Base-by-base conservation (phyloP, 2,329 filamentous ascomycete genomes). In the Aspergillus sp. region DNA sequence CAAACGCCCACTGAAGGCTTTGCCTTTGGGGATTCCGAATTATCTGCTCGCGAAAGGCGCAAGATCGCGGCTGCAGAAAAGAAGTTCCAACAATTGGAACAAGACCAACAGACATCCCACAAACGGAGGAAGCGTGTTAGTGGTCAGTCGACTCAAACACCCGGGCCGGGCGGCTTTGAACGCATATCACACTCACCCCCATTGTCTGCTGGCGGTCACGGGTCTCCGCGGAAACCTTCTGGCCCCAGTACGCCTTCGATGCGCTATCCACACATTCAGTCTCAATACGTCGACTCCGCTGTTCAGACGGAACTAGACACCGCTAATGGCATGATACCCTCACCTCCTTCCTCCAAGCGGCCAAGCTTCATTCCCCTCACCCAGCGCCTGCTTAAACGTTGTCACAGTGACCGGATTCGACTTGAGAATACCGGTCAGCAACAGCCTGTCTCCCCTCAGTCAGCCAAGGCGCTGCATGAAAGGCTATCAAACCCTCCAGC, bases 61-160 rank as follows among this genome's bases (percentile, higher is more conserved):
- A 88, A 88, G 70, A 78, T 88, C 47, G 83, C 84, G 54, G 83
- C 84, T 55, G 82, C 83, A 42, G 85, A 87, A 65, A 83, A 83
- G 62, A 80, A 86, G 58, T 87, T 87, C 61, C 80, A 84, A 61
- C 80, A 84, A 64, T 76, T 86, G 61, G 85, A 86, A 64, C 77
- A 82, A 48, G 82, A 86, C 59, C 82, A 83, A 63, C 78, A 81
- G 57, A 61, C 67, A 15, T 60, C 66, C 33, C 80, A 80, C 54
- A 80, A 77, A 62, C 82, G 82, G 70, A 84, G 81, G 68, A 83
- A 86, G 66, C 77, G 82, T 53, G 79, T 79, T 56, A 86, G 82
- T 66, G 82, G 79, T 44, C 81, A 81, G 50, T 83, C 82, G 19
- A 77, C 72, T 13, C 75, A 83, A 52, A 53, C 44, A 24, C 13